A percentile compares a stretch with the other conserved stretches of the same genome.
Conservation (phyloP, 2,329 filamentous ascomycete genomes). For the Lachnellula occidentalis region DNA sequence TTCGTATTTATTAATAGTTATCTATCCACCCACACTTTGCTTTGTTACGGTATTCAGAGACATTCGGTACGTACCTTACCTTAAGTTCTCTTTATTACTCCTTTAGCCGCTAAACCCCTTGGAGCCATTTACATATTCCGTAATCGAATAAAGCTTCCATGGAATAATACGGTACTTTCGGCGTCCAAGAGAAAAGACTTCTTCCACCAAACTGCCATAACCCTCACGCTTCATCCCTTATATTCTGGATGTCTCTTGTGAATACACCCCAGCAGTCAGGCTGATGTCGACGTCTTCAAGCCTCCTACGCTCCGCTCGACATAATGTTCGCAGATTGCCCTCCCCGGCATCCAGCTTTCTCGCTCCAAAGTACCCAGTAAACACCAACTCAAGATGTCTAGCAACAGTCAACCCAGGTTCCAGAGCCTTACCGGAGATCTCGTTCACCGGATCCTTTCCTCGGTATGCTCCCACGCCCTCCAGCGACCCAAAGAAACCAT, state of each 20-base stretch:
- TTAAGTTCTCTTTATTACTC: not conserved
- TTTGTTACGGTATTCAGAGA: too few relatives aligned
- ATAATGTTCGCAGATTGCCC: conserved; percentile 16
- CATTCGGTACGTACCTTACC: not conserved
- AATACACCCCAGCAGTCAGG: conserved; percentile 9
- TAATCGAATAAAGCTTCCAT: conserved; percentile 5
- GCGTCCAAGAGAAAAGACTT: too few relatives aligned
- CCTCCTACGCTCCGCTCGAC: conserved; percentile 20
- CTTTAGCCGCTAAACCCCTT: too few relatives aligned
- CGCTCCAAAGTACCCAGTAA: conserved; percentile 2
- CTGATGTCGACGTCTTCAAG: conserved; percentile 29
- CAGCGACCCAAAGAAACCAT: conserved; percentile 33
- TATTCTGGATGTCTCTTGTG: conserved; percentile 20
- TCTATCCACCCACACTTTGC: too few relatives aligned
- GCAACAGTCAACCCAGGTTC: conserved; percentile 23
- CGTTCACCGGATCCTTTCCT: conserved; percentile 39
- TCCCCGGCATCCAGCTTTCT: conserved; percentile 6
- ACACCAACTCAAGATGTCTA: conserved; percentile 15
- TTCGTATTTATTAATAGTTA: too few relatives aligned
- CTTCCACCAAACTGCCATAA: not conserved
- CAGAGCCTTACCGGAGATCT: conserved; percentile 33
- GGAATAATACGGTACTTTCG: not conserved
- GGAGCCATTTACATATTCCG: not conserved
- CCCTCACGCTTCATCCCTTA: not conserved
- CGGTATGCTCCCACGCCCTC: conserved; percentile 9